A percentile compares a stretch with the other conserved stretches of the same genome.
Evolutionary conservation across 106 monocot species (phyloP).

Genomic region (Vanilla planifolia): DNA sequence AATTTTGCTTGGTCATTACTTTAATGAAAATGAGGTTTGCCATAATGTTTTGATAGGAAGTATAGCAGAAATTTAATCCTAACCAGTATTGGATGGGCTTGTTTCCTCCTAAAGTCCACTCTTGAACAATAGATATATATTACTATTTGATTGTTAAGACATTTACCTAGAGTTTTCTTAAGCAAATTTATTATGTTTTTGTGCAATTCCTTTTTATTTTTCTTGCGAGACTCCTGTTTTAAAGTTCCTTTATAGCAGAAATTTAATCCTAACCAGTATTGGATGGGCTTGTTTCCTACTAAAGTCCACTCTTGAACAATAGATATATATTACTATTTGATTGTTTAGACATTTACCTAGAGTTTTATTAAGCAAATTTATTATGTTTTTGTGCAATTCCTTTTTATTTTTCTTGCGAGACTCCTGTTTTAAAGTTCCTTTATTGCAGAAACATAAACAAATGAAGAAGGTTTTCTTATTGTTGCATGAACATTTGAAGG

Average conservation of each 20-base stretch:
- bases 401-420: neutral
- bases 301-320: too few species aligned
- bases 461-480: constrained; percentile 79
- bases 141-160: too few species aligned
- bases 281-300: too few species aligned
- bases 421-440: constrained; percentile 7
- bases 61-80: too few species aligned
- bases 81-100: too few species aligned
- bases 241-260: constrained; percentile 16
- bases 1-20: too few species aligned
- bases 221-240: neutral
- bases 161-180: neutral
- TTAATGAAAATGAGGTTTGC: too few species aligned
- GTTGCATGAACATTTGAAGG: constrained; percentile 84
- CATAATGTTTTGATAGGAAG: too few species aligned
- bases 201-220: neutral
- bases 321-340: too few species aligned
- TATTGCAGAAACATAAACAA: constrained; percentile 56
- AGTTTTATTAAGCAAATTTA: neutral
- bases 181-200: neutral
- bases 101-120: too few species aligned
- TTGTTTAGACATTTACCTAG: neutral
- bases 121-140: too few species aligned
- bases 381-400: neutral
- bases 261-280: too few species aligned